These are phyloP conservation scores for Tephrocybe sp. DNA, from an alignment of 768 basidiomycete species.

Conservation along the genomic window DNA sequence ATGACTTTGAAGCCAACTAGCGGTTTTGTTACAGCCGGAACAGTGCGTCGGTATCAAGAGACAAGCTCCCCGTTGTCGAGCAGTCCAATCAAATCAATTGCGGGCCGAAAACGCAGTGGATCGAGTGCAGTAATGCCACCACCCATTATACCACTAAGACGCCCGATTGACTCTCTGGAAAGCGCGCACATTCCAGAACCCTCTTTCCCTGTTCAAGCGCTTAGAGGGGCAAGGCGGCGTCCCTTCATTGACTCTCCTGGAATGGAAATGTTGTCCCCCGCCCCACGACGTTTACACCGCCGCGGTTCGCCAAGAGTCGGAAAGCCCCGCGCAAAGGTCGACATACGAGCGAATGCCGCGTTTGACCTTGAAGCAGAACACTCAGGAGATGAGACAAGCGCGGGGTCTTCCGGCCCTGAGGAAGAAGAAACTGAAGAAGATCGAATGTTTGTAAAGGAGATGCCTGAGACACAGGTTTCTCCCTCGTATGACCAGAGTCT, in stretches of 20 bases:
- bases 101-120: slow-evolving; percentile 5
- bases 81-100: slow-evolving; percentile 14
- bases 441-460: slow-evolving; percentile 60
- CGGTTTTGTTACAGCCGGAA: slow-evolving; percentile 17
- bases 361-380: slow-evolving; percentile 74
- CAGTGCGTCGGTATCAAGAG: not conserved
- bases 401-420: slow-evolving; percentile 55
- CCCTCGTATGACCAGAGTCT: slow-evolving; percentile 73
- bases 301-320: slow-evolving; percentile 30
- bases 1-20: slow-evolving; percentile 10
- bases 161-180: slow-evolving; percentile 14
- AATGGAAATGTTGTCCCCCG: slow-evolving; percentile 28
- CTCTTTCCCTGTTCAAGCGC: slow-evolving; percentile 28
- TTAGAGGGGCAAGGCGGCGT: slow-evolving; percentile 19
- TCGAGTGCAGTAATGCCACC: slow-evolving; percentile 25
- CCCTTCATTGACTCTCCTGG: slow-evolving; percentile 26
- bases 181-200: slow-evolving; percentile 20
- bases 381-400: slow-evolving; percentile 78
- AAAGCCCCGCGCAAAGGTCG: slow-evolving; percentile 1
- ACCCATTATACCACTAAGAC: slow-evolving; percentile 22
- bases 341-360: slow-evolving; percentile 32
- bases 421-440: slow-evolving; percentile 71
- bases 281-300: slow-evolving; percentile 38
- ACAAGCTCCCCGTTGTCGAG: slow-evolving; percentile 14
- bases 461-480: slow-evolving; percentile 66